A percentile compares a stretch with the other conserved stretches of the same genome.
phyloP scores from a whole-genome alignment of 2,329 filamentous ascomycete genomes.

The Mollisiaceae sp. region DNA sequence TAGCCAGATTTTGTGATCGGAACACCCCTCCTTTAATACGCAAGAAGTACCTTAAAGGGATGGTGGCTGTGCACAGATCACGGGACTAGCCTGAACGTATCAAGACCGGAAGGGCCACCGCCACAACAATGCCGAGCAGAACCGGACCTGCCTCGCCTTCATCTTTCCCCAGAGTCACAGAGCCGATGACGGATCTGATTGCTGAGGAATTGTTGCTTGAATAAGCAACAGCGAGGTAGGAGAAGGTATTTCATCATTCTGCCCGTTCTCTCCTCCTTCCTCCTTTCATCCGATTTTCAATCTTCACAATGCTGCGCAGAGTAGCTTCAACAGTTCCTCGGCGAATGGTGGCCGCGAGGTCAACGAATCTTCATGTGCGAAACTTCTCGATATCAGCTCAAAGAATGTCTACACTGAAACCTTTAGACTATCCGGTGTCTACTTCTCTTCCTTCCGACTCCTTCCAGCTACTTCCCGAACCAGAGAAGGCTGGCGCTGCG shows the following conservation, averaged over 20 bases:
- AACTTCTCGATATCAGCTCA: conserved; percentile 32
- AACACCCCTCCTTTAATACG: no score
- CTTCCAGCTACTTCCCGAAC: conserved; percentile 83
- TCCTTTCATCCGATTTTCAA: conserved; percentile 2
- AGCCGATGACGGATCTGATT: conserved; percentile 30
- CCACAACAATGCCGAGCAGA: conserved; percentile 26
- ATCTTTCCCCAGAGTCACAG: neutral
- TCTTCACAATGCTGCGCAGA: conserved; percentile 40
- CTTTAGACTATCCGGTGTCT: conserved; percentile 39
- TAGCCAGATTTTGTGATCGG: no score
- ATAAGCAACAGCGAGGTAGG: conserved; percentile 25
- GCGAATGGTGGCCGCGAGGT: conserved; percentile 31
- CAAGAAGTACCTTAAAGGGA: no score
- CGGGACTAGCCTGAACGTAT: no score
- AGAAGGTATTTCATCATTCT: conserved; percentile 19
- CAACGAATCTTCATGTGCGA: conserved; percentile 27
- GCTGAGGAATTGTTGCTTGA: conserved; percentile 15
- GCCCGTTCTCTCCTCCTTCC: conserved; percentile 12
- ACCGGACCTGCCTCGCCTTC: conserved; percentile 18
- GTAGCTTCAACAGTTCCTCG: conserved; percentile 35
- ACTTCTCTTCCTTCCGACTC: conserved; percentile 61
- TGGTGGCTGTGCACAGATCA: no score
- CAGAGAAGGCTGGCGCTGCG: conserved; percentile 75
- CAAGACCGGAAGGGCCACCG: neutral
- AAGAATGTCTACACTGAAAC: conserved; percentile 37